Evolutionary conservation across 164 flowering plant species (phyloP).

Genomic region (Aristolochia fimbriata): DNA sequence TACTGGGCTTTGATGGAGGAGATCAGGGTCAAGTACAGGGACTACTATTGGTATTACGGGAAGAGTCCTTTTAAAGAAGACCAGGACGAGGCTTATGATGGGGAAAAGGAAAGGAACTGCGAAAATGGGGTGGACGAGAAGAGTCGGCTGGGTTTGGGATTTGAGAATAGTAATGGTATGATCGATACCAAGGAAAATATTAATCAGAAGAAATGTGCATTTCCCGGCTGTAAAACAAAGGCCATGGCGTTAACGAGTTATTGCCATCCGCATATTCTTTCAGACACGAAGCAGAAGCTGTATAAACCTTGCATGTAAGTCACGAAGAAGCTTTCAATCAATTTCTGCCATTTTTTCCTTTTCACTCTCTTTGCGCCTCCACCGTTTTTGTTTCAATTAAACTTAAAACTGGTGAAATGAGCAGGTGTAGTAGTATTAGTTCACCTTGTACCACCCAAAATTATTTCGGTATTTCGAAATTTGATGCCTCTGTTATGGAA

Average conservation of each 20-base stretch:
- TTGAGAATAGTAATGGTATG: slow-evolving; percentile 6
- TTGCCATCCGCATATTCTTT: slow-evolving; percentile 65
- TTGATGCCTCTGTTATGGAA: too few species aligned
- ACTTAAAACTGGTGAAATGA: not conserved
- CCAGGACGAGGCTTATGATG: slow-evolving; percentile 16
- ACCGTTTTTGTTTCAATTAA: not conserved
- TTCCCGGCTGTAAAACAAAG: slow-evolving; percentile 56
- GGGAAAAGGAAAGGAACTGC: slow-evolving; percentile 3
- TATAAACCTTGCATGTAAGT: slow-evolving; percentile 58
- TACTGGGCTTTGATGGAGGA: slow-evolving; percentile 79
- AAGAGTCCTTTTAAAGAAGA: slow-evolving; percentile 49
- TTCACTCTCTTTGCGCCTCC: not conserved
- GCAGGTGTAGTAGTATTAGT: not conserved
- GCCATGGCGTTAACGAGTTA: slow-evolving; percentile 73
- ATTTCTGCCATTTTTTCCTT: not conserved
- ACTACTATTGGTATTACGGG: slow-evolving; percentile 65
- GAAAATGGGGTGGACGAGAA: not conserved
- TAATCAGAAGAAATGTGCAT: slow-evolving; percentile 25
- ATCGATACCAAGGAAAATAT: slow-evolving; percentile 6
- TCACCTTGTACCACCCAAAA: too few species aligned
- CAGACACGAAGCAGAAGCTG: slow-evolving; percentile 62
- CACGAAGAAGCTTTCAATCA: slow-evolving; percentile 4
- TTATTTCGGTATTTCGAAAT: too few species aligned
- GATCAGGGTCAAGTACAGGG: slow-evolving; percentile 38
- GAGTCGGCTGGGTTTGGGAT: slow-evolving; percentile 6